phyloP scores from a whole-genome alignment of 202 grass and related monocot species.

The Panicum hallii region DNA sequence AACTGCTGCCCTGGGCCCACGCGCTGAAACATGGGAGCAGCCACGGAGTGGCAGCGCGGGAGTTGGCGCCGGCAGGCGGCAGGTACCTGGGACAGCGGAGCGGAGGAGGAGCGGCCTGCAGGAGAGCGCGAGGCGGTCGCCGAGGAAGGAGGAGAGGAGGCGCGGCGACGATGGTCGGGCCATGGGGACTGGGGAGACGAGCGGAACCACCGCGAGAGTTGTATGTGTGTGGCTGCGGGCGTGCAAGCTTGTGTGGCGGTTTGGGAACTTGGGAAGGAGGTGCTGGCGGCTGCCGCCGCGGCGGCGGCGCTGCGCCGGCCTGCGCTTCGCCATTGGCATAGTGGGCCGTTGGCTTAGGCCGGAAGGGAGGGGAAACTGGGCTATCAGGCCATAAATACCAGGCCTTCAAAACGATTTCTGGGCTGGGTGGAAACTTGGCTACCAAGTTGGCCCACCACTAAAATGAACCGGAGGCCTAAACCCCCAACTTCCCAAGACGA shows the following conservation, averaged over 20 bases:
- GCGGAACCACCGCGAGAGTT: background rate
- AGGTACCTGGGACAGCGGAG: conserved; percentile 34
- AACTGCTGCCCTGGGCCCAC: conserved; percentile 15
- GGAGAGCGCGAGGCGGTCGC: conserved; percentile 58
- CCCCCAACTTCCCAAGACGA: background rate
- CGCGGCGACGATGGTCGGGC: conserved; percentile 62
- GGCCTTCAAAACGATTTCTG: background rate
- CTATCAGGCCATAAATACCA: background rate
- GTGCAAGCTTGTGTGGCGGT: conserved; percentile 12
- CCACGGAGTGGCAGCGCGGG: background rate
- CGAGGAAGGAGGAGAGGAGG: conserved; percentile 75
- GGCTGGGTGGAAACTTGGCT: background rate
- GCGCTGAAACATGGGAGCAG: background rate
- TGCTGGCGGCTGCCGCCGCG: background rate
- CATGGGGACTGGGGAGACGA: conserved; percentile 45
- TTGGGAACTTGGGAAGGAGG: background rate
- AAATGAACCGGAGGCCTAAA: background rate
- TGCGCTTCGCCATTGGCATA: background rate
- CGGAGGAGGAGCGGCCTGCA: conserved; percentile 50
- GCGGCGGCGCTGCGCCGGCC: background rate
- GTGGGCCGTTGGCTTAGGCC: background rate
- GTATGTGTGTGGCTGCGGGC: background rate
- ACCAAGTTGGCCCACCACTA: background rate
- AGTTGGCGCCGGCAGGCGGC: background rate
- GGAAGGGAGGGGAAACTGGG: background rate